Base-by-base conservation (phyloP, 179 eudicot species). In the Nepenthes alata region DNA sequence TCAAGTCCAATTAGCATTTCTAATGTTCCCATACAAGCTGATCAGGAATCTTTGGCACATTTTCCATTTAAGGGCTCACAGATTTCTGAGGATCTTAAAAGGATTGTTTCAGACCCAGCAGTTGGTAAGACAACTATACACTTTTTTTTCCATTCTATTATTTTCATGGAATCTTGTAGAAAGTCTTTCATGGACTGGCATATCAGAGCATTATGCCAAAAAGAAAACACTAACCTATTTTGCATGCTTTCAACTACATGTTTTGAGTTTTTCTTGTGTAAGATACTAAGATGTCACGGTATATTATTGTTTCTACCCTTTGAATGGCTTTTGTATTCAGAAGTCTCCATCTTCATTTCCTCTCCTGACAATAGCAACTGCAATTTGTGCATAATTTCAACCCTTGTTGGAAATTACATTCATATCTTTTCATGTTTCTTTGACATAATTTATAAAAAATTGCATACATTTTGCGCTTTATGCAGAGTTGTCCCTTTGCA, bases 401-500 rank as follows among this genome's bases (percentile, higher is more conserved):
- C 45, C 45, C 45, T 7, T 41, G 8, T 4, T 50, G 25, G 25
- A 25, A 25, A 25, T 25, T 25, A 25, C 25, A 25, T 60, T 67
- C 11, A 45, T 68, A 45, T 56, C 35, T 11, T 61, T 6, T 50
- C 4, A 11, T 50, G 25, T 50, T n/a, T 50, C 11, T 37, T 39
- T 25, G 25, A 25, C 47, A 37, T 5, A 5, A 13, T 6, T 58
- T 11, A 2, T 11, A 58, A n/a, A 59, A 12, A 45, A 5, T 55
- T n/a, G 54, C 55, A 50, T 35, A 57, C 16, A 51, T 60, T 44
- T 70, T 36, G 35, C 1, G 25, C 56, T 60, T 69, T 55, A 49
- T 67, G 78, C 75, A 79, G 83, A 79, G 76, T 55, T 79, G 65
- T 79, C 83, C 25, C 78, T 79, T 59, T 76, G 81, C 65, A 71